Evolutionary conservation across 2,329 filamentous ascomycete species (phyloP).

Genomic region (Cladosporium oxysporum): DNA sequence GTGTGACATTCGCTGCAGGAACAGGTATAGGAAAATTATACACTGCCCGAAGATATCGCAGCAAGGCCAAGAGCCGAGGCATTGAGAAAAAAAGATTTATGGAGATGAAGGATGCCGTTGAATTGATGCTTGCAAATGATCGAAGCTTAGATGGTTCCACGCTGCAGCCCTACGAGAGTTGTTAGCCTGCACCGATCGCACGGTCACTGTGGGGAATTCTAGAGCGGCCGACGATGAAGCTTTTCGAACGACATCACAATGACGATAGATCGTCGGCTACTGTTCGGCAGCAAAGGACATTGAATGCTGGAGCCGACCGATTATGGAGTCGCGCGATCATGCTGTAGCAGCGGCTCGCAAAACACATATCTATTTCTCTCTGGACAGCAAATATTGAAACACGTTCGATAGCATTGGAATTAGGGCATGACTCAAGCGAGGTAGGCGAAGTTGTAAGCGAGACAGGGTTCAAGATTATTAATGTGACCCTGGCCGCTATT

Average conservation of each 20-base stretch:
- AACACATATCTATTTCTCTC: neutral
- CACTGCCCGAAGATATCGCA: neutral
- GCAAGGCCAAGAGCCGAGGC: neutral
- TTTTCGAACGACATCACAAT: conserved; percentile 1
- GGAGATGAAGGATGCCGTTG: conserved; percentile 3
- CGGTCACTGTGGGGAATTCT: conserved; percentile 11
- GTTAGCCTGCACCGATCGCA: neutral
- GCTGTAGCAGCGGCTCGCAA: neutral
- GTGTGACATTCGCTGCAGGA: neutral
- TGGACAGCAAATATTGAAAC: neutral
- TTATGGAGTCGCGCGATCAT: neutral
- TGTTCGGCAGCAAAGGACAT: neutral
- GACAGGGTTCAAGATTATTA: neutral
- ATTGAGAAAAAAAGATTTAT: neutral
- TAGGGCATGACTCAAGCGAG: neutral
- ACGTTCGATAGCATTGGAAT: neutral
- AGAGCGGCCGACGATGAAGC: conserved; percentile 3
- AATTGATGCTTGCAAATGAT: conserved; percentile 12
- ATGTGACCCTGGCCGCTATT: neutral
- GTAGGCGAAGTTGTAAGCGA: neutral
- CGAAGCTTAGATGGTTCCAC: neutral
- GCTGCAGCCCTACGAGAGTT: conserved; percentile 8
- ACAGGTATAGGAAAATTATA: neutral
- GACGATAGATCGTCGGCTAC: neutral
- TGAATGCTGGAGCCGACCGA: neutral